Evolutionary conservation across 441 rosid genomes (phyloP).

Genomic region (Syzygium syzygioides): DNA sequence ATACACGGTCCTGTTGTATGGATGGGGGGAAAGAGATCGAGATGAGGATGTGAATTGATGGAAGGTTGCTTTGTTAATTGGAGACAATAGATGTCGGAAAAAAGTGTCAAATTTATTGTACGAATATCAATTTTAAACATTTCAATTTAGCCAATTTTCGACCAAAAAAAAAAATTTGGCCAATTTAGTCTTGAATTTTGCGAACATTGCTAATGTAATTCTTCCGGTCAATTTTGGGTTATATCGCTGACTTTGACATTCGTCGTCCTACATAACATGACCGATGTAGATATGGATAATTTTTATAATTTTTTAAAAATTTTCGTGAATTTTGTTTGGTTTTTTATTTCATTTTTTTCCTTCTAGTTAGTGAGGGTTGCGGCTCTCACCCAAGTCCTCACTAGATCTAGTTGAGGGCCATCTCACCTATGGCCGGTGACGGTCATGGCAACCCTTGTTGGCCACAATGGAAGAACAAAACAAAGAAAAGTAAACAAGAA

Average conservation of each 20-base stretch:
- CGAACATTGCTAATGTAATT: background rate
- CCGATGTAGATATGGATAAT: accelerated
- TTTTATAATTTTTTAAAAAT: background rate
- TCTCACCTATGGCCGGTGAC: background rate
- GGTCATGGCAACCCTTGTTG: background rate
- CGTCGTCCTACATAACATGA: no score
- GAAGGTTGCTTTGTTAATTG: background rate
- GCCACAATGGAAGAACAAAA: background rate
- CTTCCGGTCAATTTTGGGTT: no score
- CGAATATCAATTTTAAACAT: background rate
- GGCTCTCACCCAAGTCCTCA: background rate
- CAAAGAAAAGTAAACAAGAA: no score
- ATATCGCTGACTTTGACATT: no score
- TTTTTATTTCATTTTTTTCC: background rate
- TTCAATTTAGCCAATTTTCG: no score
- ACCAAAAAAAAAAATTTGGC: no score
- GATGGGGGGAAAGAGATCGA: background rate
- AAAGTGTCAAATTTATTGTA: background rate
- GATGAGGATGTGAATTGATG: background rate
- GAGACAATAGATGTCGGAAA: background rate
- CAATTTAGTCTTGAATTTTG: accelerated
- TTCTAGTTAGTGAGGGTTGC: accelerated
- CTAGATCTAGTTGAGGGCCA: background rate
- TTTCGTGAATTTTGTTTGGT: background rate
- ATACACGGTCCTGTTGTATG: background rate